Evolutionary conservation across 78 protist species (phyloP), one percentile per base, ranked within the genome.

Genomic region (Guillardia theta): DNA sequence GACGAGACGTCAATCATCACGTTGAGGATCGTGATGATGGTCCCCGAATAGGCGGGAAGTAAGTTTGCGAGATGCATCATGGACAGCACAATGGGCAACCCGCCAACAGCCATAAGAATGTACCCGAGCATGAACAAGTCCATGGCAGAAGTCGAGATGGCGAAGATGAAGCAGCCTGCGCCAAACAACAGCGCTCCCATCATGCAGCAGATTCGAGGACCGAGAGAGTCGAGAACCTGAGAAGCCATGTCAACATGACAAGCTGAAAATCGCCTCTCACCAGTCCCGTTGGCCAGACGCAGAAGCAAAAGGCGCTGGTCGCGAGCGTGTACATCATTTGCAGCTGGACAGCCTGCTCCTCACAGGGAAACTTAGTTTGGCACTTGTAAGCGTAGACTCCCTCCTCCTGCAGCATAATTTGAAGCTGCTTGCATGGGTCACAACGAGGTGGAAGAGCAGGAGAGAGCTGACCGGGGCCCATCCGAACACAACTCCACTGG

Each of bases 251-350:
- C 21, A 24, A 58, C 70, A 58, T 8, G 70, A 58, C 39, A 30
- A 30, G 70, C 6, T 6, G 4, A 8, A 58, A 4, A 12, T 24
- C 4, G 6, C 36, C 83, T 4, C n/a, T 36, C 36, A 70, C 83
- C 36, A 70, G 41, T 36, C 83, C 83, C 36, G 83, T 70, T 15
- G 83, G 83, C 83, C 83, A 70, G n/a, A 70, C 83, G 83, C 83
- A 70, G 83, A 70, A 70, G 83, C 83, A 70, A 6, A 70, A 70
- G 5, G 83, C 83, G 83, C 83, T 70, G 46, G 83, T 70, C 41
- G 83, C 83, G 36, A 18, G 4, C 83, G 83, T 70, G 83, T 70
- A 70, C 46, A 70, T 70, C 83, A 70, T 70, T 24, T 12, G 22
- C 83, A 70, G 83, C 0, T 18, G 58, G 58, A 50, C 58, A 50